Percentiles rank a stretch among this genome's conserved stretches.
Conservation (phyloP, 352 stramenopile species). For the Phytophthora uliginosa region DNA sequence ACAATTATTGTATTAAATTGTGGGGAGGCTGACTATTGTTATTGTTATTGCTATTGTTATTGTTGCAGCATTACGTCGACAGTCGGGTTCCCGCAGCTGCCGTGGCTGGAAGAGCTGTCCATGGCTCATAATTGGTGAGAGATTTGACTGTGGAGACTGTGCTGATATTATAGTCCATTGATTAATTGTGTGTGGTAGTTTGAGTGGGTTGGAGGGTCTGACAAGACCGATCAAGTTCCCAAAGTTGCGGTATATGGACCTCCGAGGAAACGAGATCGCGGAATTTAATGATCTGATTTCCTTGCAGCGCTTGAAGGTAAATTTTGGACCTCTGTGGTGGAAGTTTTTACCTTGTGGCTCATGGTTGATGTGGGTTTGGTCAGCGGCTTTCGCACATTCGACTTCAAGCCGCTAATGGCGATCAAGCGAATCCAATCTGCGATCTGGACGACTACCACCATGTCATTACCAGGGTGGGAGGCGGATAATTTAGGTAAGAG, state of each 20-base stretch:
- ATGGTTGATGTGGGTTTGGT: background rate
- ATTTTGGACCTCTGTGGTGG: background rate
- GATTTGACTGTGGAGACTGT: background rate
- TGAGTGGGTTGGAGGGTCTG: slow-evolving; percentile 63
- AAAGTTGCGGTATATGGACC: slow-evolving; percentile 74
- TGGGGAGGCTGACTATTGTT: background rate
- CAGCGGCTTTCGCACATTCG: slow-evolving; percentile 69
- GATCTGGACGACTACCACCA: slow-evolving; percentile 70
- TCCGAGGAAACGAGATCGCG: slow-evolving; percentile 72
- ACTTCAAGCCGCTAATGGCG: slow-evolving; percentile 65
- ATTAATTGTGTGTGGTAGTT: slow-evolving; percentile 30
- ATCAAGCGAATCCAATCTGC: slow-evolving; percentile 74
- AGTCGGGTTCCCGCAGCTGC: slow-evolving; percentile 68
- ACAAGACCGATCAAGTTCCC: slow-evolving; percentile 78
- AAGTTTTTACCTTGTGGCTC: background rate
- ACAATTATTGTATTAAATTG: background rate
- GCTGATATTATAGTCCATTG: background rate
- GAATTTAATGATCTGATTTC: slow-evolving; percentile 46
- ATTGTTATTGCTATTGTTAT: background rate
- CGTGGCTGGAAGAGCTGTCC: slow-evolving; percentile 74
- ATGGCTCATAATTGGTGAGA: slow-evolving; percentile 78
- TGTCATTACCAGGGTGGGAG: slow-evolving; percentile 48
- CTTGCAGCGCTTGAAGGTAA: slow-evolving; percentile 69
- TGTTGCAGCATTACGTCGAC: slow-evolving; percentile 60
- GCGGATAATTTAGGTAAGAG: background rate